phyloP scores from a whole-genome alignment of 306 rosid genomes.

The Cicer judaicum region DNA sequence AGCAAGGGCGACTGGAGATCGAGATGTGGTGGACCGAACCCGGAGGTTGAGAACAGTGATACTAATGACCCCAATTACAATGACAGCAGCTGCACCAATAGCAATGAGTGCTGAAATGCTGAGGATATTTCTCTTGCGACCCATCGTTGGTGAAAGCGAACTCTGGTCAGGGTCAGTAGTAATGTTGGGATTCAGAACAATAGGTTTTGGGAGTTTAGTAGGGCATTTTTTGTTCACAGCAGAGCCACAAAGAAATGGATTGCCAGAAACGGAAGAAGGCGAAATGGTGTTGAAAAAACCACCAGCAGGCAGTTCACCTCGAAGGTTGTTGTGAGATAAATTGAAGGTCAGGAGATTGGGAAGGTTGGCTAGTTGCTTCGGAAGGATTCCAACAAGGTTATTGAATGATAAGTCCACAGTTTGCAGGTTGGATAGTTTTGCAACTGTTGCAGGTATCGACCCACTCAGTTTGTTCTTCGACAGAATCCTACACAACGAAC shows the following conservation, averaged over 20 bases:
- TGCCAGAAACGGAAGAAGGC: constrained; percentile 73
- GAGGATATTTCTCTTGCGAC: constrained; percentile 85
- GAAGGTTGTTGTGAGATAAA: constrained; percentile 89
- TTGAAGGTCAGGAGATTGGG: constrained; percentile 79
- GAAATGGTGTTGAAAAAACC: constrained; percentile 90
- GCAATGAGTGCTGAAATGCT: constrained; percentile 98
- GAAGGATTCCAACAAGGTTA: constrained; percentile 75
- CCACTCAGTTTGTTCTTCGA: constrained; percentile 75
- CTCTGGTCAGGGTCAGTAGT: constrained; percentile 63
- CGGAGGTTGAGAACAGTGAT: constrained; percentile 93
- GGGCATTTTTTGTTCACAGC: constrained; percentile 87
- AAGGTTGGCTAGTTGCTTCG: constrained; percentile 89
- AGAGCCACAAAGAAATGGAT: constrained; percentile 92
- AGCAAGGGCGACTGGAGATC: constrained; percentile 63
- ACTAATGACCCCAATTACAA: constrained; percentile 88
- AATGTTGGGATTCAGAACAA: constrained; percentile 92
- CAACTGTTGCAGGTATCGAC: constrained; percentile 73
- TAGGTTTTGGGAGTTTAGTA: constrained; percentile 87
- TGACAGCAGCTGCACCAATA: constrained; percentile 96
- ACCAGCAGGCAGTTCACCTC: constrained; percentile 92
- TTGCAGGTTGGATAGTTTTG: constrained; percentile 71
- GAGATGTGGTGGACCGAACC: constrained; percentile 66
- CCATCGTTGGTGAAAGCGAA: constrained; percentile 57
- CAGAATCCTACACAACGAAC: constrained; percentile 58
- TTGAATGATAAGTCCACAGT: constrained; percentile 82